Conservation (phyloP, 2,329 filamentous ascomycete species). For the Pseudogymnoascus sp. region DNA sequence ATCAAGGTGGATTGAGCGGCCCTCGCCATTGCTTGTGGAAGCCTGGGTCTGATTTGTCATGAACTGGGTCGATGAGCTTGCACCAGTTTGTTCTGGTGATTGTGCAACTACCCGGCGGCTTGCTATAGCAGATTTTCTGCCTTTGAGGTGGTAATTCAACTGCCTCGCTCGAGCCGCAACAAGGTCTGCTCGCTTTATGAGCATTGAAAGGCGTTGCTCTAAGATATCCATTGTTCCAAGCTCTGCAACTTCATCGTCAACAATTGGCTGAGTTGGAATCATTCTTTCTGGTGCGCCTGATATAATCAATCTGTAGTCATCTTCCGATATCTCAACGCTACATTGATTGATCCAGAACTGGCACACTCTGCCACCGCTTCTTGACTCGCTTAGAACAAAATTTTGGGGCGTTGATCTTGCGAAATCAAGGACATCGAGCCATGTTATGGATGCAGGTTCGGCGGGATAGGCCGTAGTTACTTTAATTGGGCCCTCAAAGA, state of each 20-base stretch:
- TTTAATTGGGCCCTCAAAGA: slow-evolving; percentile 73
- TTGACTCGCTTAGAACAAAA: slow-evolving; percentile 61
- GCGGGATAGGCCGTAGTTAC: slow-evolving; percentile 38
- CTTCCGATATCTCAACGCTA: slow-evolving; percentile 76
- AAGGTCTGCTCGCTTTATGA: slow-evolving; percentile 73
- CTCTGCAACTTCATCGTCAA: slow-evolving; percentile 81
- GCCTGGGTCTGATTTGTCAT: neutral
- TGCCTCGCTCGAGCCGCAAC: slow-evolving; percentile 65
- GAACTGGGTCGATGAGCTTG: neutral
- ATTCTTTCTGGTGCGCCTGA: slow-evolving; percentile 76
- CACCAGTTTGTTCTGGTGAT: slow-evolving; percentile 13
- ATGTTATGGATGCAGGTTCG: slow-evolving; percentile 58
- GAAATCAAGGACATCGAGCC: slow-evolving; percentile 81
- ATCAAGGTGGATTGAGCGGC: slow-evolving; percentile 39
- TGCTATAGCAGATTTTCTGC: slow-evolving; percentile 64
- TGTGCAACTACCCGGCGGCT: slow-evolving; percentile 44
- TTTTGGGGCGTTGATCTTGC: slow-evolving; percentile 72
- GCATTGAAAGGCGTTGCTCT: slow-evolving; percentile 65
- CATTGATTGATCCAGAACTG: slow-evolving; percentile 76
- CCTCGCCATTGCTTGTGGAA: slow-evolving; percentile 9
- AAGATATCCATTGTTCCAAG: slow-evolving; percentile 75
- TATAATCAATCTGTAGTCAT: slow-evolving; percentile 77
- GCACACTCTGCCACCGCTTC: slow-evolving; percentile 63
- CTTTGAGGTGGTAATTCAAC: slow-evolving; percentile 71
- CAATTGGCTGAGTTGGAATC: slow-evolving; percentile 70